Percentiles rank a stretch among this genome's conserved stretches.
These are phyloP conservation scores for Solanum verrucosum DNA, from an alignment of 257 asterid genomes.

Conservation along the genomic window DNA sequence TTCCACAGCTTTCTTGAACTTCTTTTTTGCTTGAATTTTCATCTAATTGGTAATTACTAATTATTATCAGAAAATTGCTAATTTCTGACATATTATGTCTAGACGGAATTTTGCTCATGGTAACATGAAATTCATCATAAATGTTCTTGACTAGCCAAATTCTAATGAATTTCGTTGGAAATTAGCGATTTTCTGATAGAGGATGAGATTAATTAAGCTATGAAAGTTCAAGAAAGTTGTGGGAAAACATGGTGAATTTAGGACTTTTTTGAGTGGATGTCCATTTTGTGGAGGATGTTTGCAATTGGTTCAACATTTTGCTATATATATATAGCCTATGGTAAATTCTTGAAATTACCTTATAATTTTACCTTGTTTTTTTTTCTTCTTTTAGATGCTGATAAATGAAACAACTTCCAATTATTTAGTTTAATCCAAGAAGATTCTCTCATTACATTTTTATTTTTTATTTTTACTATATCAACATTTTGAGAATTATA, in stretches of 20 bases:
- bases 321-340: not conserved
- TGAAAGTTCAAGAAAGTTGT: slow-evolving; percentile 42
- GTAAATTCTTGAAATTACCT: not conserved
- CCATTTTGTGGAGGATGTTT: not conserved
- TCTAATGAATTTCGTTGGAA: not conserved
- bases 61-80: not conserved
- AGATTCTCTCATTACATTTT: not conserved
- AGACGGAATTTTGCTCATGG: not conserved
- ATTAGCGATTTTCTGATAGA: not conserved
- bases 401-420: not conserved
- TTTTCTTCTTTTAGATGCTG: not conserved
- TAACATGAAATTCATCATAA: not conserved
- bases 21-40: slow-evolving; percentile 2
- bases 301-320: not conserved
- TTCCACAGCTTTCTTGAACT: slow-evolving; percentile 99
- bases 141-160: not conserved
- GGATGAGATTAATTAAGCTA: not conserved
- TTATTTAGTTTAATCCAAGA: not conserved
- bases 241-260: slow-evolving; percentile 53
- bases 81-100: not conserved
- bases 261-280: slow-evolving; percentile 13
- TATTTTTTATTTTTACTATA: not conserved
- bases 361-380: not conserved
- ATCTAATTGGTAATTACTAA: not conserved
- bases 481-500: not conserved